Conservation (phyloP, 208 protist genomes). For the Acanthamoeba castellanii region DNA sequence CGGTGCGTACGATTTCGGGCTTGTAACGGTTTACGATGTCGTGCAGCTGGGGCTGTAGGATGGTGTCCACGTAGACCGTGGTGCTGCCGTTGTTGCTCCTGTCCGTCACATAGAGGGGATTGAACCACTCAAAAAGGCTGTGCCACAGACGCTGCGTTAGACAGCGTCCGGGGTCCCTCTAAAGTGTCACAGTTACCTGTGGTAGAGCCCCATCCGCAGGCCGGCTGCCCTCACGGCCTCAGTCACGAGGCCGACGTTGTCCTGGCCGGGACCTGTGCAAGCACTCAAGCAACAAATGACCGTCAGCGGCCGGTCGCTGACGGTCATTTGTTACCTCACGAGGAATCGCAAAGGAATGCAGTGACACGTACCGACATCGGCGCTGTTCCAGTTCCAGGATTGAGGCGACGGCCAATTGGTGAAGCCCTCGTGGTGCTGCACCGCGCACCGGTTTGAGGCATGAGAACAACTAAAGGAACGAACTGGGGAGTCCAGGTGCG, state of each 20-base stretch:
- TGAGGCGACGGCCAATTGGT: constrained; percentile 71
- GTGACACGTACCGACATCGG: constrained; percentile 27
- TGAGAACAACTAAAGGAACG: background rate
- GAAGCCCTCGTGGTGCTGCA: constrained; percentile 87
- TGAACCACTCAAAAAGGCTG: constrained; percentile 78
- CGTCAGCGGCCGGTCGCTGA: background rate
- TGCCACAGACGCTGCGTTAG: no score
- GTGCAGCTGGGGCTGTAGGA: constrained; percentile 77
- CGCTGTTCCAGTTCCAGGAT: constrained; percentile 83
- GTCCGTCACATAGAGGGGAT: constrained; percentile 80
- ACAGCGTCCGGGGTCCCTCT: no score
- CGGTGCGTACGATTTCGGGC: constrained; percentile 77
- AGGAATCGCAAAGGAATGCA: background rate
- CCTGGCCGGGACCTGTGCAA: constrained; percentile 57
- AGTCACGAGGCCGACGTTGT: constrained; percentile 42
- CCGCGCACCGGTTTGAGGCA: background rate
- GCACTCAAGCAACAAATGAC: background rate
- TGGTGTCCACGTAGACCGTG: constrained; percentile 60
- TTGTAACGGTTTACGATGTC: constrained; percentile 84
- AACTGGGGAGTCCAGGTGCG: background rate
- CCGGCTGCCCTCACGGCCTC: constrained; percentile 68
- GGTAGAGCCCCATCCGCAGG: constrained; percentile 82
- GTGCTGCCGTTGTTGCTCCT: background rate
- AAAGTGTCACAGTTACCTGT: constrained; percentile 77
- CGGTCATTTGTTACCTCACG: background rate